These are phyloP conservation scores for Eutypella sp. DNA, from an alignment of 2,329 filamentous ascomycete species.

Conservation along the genomic window DNA sequence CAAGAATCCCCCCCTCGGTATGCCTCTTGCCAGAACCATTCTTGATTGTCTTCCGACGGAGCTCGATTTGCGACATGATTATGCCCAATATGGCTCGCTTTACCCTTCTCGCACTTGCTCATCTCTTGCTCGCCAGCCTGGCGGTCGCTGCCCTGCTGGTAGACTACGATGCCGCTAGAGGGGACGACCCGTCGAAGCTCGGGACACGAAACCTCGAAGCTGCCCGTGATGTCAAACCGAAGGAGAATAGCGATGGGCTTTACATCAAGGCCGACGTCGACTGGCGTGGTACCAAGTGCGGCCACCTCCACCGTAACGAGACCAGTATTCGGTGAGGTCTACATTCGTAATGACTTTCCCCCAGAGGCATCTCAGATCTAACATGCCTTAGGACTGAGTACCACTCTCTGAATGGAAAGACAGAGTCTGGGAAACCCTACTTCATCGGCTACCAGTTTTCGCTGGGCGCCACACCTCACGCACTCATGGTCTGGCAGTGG, in stretches of 20 bases:
- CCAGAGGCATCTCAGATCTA: neutral
- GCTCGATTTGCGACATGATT: too few relatives aligned
- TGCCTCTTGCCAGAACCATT: neutral
- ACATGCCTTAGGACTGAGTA: constrained; percentile 9
- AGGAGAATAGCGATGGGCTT: constrained; percentile 9
- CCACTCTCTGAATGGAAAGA: constrained; percentile 10
- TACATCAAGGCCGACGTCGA: constrained; percentile 13
- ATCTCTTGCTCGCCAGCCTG: neutral
- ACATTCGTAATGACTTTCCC: too few relatives aligned
- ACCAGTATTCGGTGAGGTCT: constrained; percentile 9
- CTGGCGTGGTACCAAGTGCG: constrained; percentile 6
- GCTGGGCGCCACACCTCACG: constrained; percentile 6
- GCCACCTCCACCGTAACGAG: constrained; percentile 13
- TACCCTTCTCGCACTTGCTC: neutral
- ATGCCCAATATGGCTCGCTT: neutral
- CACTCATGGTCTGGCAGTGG: constrained; percentile 14
- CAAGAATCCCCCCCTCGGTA: neutral
- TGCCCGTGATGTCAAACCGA: constrained; percentile 6
- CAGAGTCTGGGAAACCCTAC: constrained; percentile 12
- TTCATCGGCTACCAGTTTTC: constrained; percentile 14
- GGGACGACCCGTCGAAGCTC: constrained; percentile 10
- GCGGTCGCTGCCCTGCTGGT: constrained; percentile 5
- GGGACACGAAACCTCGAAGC: constrained; percentile 13
- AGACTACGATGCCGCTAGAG: constrained; percentile 10
- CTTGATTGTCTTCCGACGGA: neutral